Base-by-base conservation (phyloP, 2,329 filamentous ascomycete species). In the Emydomyces testavorans region DNA sequence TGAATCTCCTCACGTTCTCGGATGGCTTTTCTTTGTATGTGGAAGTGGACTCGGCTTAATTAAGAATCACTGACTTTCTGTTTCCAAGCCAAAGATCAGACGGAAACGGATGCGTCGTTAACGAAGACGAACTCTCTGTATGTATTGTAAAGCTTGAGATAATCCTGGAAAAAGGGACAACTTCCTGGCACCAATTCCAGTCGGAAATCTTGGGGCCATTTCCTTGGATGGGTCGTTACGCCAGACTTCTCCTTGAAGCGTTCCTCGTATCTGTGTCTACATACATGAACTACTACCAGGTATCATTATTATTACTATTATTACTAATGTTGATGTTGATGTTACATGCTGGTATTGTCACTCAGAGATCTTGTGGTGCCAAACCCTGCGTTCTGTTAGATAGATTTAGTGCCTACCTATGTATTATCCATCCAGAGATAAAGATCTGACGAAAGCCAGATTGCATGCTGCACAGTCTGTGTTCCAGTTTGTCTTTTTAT, bases 401-500 rank as follows among this genome's bases (percentile, higher is more conserved):
- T n/a, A n/a, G n/a, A 46, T 38, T 37, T 24, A 31, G 15, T 36
- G 24, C 15, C 15, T 23, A 23, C 24, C 37, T 21, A 13, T 16
- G 4, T 4, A 5, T 35, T 5, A 20, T 21, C 36, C 4, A 10
- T 20, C 26, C 20, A 35, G 41, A 34, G 26, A 44, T 32, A 42
- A 44, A 15, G 42, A 28, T 36, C 32, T 28, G 31, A 24, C 15
- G 20, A 37, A 13, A 37, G 31, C 32, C 23, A 10, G 32, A 45
- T 37, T 36, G 42, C 42, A 37, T 46, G 34, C 43, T 37, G 43
- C n/a, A n/a, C n/a, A n/a, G n/a, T n/a, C 24, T 38, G 43, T 46
- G 34, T 26, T 31, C 34, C 24, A 34, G 31, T 15, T 23, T 43
- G 13, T 5, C 16, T 16, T 16, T 32, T 24, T 15, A 41, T 13